Conservation (phyloP, 2,329 filamentous ascomycete genomes). For the Cladosporium velox region DNA sequence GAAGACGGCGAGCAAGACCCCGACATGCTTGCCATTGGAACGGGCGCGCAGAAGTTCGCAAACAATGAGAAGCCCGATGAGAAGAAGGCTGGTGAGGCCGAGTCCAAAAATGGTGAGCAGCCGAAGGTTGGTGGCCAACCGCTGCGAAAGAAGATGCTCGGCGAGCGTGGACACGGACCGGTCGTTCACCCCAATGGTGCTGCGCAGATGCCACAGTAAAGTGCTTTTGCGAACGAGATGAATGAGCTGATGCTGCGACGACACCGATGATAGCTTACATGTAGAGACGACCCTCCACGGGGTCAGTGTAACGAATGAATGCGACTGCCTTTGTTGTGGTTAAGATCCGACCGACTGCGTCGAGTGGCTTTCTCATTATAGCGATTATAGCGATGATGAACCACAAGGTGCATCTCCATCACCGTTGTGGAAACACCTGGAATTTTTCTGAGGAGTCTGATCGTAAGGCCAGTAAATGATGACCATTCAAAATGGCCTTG, state of each 20-base stretch:
- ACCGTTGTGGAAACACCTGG: not conserved
- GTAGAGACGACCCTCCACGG: not conserved
- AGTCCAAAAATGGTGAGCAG: not conserved
- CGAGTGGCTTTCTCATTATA: not conserved
- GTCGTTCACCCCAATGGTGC: slow-evolving; percentile 21
- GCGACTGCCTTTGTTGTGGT: not conserved
- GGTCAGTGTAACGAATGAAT: not conserved
- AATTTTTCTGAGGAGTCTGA: not conserved
- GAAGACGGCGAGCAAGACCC: slow-evolving; percentile 26
- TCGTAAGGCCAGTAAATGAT: not conserved
- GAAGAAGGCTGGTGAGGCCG: not conserved
- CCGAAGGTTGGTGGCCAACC: not conserved
- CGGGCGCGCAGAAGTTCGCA: slow-evolving; percentile 34
- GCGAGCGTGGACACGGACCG: slow-evolving; percentile 27
- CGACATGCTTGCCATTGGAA: slow-evolving; percentile 36
- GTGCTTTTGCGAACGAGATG: slow-evolving; percentile 20
- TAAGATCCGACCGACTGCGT: not conserved
- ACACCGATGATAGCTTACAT: not conserved
- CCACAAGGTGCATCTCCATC: not conserved
- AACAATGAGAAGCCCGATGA: slow-evolving; percentile 27
- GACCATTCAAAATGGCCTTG: not conserved
- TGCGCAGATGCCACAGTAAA: slow-evolving; percentile 32
- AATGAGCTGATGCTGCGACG: not conserved
- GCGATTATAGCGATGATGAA: not conserved
- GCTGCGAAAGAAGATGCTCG: slow-evolving; percentile 11